Conservation (phyloP, 2,329 filamentous ascomycete species). For the Zelopaecilomyces penicillatus region DNA sequence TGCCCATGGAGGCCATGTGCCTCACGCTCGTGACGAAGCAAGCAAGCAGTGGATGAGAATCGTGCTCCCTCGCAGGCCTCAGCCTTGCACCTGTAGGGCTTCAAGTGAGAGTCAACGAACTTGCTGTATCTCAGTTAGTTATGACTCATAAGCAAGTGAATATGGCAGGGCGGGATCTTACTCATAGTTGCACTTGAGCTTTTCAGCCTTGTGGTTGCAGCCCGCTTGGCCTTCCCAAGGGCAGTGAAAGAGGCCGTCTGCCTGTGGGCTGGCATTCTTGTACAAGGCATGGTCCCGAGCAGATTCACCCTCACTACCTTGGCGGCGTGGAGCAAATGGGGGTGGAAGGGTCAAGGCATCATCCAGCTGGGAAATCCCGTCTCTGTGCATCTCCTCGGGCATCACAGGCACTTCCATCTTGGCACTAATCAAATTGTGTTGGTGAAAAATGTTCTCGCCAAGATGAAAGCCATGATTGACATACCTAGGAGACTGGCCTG, state of each 20-base stretch:
- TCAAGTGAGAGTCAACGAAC: constrained; percentile 92
- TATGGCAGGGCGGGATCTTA: constrained; percentile 42
- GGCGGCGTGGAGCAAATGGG: constrained; percentile 37
- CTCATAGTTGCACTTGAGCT: constrained; percentile 99
- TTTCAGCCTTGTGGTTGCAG: constrained; percentile 87
- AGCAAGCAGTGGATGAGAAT: constrained; percentile 91
- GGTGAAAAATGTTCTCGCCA: constrained; percentile 13
- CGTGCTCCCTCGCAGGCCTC: constrained; percentile 73
- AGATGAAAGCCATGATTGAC: constrained; percentile 19
- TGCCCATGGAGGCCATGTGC: constrained; percentile 94
- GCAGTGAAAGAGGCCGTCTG: constrained; percentile 87
- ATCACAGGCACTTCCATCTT: constrained; percentile 24
- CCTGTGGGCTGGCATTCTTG: constrained; percentile 52
- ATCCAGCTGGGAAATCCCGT: constrained; percentile 18
- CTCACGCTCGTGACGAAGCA: constrained; percentile 90
- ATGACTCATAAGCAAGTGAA: neutral
- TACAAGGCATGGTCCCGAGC: constrained; percentile 63
- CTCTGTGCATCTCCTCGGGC: constrained; percentile 19
- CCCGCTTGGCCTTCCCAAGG: constrained; percentile 63
- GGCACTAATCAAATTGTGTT: constrained; percentile 16
- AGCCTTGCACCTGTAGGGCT: constrained; percentile 92
- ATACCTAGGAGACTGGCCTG: constrained; percentile 46
- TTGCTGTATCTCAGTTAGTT: constrained; percentile 51
- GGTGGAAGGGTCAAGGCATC: constrained; percentile 23
- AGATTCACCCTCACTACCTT: constrained; percentile 46